Conservation (phyloP, 306 rosid genomes). For the Fagus crenata region DNA sequence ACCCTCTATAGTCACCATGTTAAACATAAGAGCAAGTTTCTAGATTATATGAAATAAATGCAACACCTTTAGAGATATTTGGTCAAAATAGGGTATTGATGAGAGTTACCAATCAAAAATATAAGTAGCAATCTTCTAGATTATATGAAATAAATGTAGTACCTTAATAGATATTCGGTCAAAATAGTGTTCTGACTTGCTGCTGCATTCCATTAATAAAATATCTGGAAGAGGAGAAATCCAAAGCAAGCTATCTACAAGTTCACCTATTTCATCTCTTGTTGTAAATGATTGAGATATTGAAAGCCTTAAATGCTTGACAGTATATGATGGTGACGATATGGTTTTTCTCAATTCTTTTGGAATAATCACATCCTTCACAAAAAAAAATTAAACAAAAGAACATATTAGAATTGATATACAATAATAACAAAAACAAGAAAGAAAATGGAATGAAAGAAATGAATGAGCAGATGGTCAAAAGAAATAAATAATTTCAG, state of each 20-base stretch:
- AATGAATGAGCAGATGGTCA: background rate
- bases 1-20: too few species aligned
- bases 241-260: slow-evolving; percentile 23
- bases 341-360: slow-evolving; percentile 18
- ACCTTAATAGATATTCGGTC: slow-evolving; percentile 5
- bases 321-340: slow-evolving; percentile 13
- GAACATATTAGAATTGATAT: background rate
- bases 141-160: background rate
- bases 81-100: too few species aligned
- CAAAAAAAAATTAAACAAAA: background rate
- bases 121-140: background rate
- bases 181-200: background rate
- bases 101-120: background rate
- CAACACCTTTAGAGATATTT: too few species aligned
- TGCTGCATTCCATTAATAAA: slow-evolving; percentile 12
- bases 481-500: background rate
- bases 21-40: too few species aligned
- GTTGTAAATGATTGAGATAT: background rate
- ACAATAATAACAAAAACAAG: background rate
- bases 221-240: slow-evolving; percentile 17
- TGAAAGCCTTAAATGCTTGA: slow-evolving; percentile 8
- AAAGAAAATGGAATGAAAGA: background rate
- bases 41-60: too few species aligned
- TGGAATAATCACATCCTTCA: background rate
- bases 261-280: slow-evolving; percentile 8